phyloP scores from a whole-genome alignment of 176 grass and related monocot genomes.

The Olyra latifolia region DNA sequence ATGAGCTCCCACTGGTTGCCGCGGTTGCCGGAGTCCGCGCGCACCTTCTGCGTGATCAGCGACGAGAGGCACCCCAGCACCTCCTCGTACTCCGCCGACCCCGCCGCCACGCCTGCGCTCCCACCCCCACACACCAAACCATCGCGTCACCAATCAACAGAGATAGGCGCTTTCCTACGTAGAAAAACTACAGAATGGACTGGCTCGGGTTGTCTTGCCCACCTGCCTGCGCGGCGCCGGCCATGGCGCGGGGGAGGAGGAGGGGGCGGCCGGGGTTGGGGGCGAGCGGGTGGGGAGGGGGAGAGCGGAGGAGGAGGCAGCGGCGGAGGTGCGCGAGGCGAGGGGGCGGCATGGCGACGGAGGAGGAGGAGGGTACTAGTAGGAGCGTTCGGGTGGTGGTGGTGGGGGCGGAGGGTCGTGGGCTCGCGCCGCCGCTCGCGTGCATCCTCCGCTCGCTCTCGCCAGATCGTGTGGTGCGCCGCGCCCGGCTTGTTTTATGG shows the following conservation, averaged over 20 bases:
- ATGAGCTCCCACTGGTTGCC: conserved; percentile 77
- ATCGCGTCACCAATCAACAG: background rate
- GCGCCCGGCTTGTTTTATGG: conserved; percentile 22
- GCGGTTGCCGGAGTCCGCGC: conserved; percentile 62
- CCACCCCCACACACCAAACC: background rate
- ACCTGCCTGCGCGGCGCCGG: conserved; percentile 39
- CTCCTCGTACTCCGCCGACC: conserved; percentile 67
- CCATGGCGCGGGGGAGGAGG: conserved; percentile 39
- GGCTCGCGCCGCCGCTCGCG: conserved; percentile 43
- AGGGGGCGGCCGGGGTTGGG: background rate
- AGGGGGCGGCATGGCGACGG: conserved; percentile 38
- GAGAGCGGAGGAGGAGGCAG: conserved; percentile 23
- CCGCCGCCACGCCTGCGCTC: conserved; percentile 24
- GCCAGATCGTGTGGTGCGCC: conserved; percentile 17
- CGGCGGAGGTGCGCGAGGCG: conserved; percentile 35
- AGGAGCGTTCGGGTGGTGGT: conserved; percentile 8
- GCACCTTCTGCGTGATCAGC: conserved; percentile 72
- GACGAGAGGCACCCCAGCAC: conserved; percentile 74
- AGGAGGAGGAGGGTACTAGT: background rate
- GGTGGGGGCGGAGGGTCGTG: background rate
- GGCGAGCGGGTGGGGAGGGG: background rate
- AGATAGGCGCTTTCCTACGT: background rate
- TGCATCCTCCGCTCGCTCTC: conserved; percentile 30
- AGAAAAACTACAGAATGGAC: background rate
- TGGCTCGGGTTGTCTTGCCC: background rate